These are phyloP conservation scores for Pythium sukuiense DNA, from an alignment of 352 stramenopile genomes.

Conservation along the genomic window DNA sequence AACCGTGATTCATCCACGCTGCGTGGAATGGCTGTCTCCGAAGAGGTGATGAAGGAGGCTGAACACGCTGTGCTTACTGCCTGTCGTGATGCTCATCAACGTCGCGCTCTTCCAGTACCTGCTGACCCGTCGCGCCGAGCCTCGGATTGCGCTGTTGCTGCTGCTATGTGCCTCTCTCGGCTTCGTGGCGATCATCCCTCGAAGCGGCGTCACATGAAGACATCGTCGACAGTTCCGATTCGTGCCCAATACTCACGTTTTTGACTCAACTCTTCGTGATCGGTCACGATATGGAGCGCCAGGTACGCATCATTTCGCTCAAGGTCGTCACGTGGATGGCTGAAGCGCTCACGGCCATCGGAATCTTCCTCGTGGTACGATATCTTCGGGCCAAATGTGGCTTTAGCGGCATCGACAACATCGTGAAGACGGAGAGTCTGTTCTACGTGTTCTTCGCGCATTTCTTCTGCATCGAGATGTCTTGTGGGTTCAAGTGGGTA, in stretches of 20 bases:
- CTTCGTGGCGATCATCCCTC: conserved; percentile 17
- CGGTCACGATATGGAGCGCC: conserved; percentile 25
- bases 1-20: no score
- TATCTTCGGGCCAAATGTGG: conserved; percentile 9
- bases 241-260: conserved; percentile 14
- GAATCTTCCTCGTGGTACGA: conserved; percentile 3
- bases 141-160: background rate
- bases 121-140: conserved; percentile 1
- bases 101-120: conserved; percentile 26
- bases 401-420: conserved; percentile 25
- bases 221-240: conserved; percentile 12
- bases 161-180: conserved; percentile 14
- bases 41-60: background rate
- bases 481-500: conserved; percentile 9
- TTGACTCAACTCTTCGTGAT: conserved; percentile 31
- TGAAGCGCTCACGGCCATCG: conserved; percentile 19
- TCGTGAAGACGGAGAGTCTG: conserved; percentile 14
- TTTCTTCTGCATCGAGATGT: conserved; percentile 33
- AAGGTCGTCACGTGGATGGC: conserved; percentile 22
- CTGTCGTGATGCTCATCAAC: conserved; percentile 23
- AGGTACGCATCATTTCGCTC: conserved; percentile 29
- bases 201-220: conserved; percentile 4
- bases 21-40: background rate
- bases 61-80: conserved; percentile 6
- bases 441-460: conserved; percentile 33